These are phyloP conservation scores for Aspergillus tamarii DNA, from an alignment of 2,329 filamentous ascomycete genomes.

Conservation along the genomic window DNA sequence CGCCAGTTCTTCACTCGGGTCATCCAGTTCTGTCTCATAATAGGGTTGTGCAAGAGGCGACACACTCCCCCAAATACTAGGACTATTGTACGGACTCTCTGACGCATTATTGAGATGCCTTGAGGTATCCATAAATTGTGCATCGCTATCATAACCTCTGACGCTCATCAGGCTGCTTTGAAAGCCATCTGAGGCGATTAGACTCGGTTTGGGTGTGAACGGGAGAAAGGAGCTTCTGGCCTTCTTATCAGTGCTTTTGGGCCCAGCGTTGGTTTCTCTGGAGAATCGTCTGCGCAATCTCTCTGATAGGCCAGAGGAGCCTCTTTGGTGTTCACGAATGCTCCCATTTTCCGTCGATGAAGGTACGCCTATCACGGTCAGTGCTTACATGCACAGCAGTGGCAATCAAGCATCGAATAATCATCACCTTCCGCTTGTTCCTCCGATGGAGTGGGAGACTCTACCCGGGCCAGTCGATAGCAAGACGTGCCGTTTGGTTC, in stretches of 20 bases:
- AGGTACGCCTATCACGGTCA: constrained; percentile 11
- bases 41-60: constrained; percentile 14
- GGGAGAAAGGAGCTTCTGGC: constrained; percentile 22
- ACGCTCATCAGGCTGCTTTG: constrained; percentile 43
- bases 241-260: constrained; percentile 18
- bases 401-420: constrained; percentile 1
- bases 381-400: constrained; percentile 2
- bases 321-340: constrained; percentile 10
- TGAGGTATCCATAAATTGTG: constrained; percentile 42
- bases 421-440: constrained; percentile 20
- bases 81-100: constrained; percentile 12
- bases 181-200: constrained; percentile 23
- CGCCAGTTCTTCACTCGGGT: constrained; percentile 2
- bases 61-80: constrained; percentile 13
- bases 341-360: constrained; percentile 15
- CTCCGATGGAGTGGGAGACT: not conserved
- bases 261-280: constrained; percentile 29
- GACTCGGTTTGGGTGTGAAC: constrained; percentile 19
- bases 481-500: not conserved
- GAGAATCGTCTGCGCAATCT: constrained; percentile 39
- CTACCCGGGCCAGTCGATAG: constrained; percentile 1
- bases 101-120: constrained; percentile 25
- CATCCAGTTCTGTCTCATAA: constrained; percentile 7
- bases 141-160: constrained; percentile 47
- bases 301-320: constrained; percentile 30